Evolutionary conservation across 164 flowering plant genomes (phyloP).

Genomic region (Vitis labrusca): DNA sequence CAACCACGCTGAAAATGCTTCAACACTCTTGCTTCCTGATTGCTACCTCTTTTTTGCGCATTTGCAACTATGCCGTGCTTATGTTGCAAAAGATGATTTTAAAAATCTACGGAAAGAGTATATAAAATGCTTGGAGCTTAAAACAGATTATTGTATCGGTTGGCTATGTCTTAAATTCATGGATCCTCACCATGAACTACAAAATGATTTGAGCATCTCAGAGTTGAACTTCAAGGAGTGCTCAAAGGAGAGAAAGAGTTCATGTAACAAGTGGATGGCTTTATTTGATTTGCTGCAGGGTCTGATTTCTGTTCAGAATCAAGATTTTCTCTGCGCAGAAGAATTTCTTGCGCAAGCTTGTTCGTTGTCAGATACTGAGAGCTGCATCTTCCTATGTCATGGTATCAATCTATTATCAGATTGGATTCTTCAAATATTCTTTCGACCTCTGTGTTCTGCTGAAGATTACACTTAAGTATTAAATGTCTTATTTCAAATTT

Average conservation of each 20-base stretch:
- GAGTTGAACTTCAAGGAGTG: slow-evolving; percentile 48
- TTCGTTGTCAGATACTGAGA: slow-evolving; percentile 49
- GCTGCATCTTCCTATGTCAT: slow-evolving; percentile 66
- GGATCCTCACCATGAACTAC: slow-evolving; percentile 40
- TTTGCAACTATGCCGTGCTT: slow-evolving; percentile 73
- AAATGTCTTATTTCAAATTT: background rate
- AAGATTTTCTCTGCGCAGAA: slow-evolving; percentile 62
- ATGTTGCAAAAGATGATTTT: slow-evolving; percentile 49
- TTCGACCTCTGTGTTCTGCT: background rate
- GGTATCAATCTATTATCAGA: slow-evolving; percentile 43
- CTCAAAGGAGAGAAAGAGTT: slow-evolving; percentile 29
- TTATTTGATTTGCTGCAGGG: slow-evolving; percentile 50
- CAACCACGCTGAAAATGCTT: slow-evolving; percentile 55
- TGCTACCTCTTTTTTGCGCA: slow-evolving; percentile 65
- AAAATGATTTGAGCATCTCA: slow-evolving; percentile 26
- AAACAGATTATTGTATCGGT: slow-evolving; percentile 66
- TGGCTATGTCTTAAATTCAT: slow-evolving; percentile 76
- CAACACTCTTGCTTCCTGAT: slow-evolving; percentile 43
- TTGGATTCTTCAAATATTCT: background rate
- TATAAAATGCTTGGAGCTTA: slow-evolving; percentile 59
- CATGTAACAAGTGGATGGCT: slow-evolving; percentile 61
- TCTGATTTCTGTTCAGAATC: slow-evolving; percentile 42
- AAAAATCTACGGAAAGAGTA: slow-evolving; percentile 47
- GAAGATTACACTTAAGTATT: background rate
- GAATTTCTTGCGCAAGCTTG: slow-evolving; percentile 59